These are phyloP conservation scores for grape (Vitis vinifera) DNA, from an alignment of 164 flowering plant species.

Conservation along the genomic window ASM3070453v1 NC_081822.1:12209501-12210000, in stretches of 20 bases:
- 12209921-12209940: constrained; percentile 15
- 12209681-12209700: constrained; percentile 29
- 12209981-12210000: not conserved
- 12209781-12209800: constrained; percentile 21
- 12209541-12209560: constrained; percentile 28
- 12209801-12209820: constrained; percentile 25
- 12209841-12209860: constrained; percentile 27
- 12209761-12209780: constrained; percentile 47
- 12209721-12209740: constrained; percentile 17
- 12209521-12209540: constrained; percentile 53
- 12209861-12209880: constrained; percentile 26
- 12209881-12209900: constrained; percentile 25
- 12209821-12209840: constrained; percentile 48
- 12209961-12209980: constrained; percentile 27
- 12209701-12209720: constrained; percentile 30
- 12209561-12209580: constrained; percentile 30
- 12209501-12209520: constrained; percentile 16
- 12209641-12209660: constrained; percentile 31
- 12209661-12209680: constrained; percentile 30
- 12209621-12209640: constrained; percentile 27
- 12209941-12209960: constrained; percentile 38
- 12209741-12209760: constrained; percentile 21
- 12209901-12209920: constrained; percentile 17
- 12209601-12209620: constrained; percentile 27
- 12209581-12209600: constrained; percentile 33